Percentiles rank a stretch among this genome's conserved stretches.
Evolutionary conservation across 441 rosid genomes (phyloP).

Genomic region (Raphanus hybrid): DNA sequence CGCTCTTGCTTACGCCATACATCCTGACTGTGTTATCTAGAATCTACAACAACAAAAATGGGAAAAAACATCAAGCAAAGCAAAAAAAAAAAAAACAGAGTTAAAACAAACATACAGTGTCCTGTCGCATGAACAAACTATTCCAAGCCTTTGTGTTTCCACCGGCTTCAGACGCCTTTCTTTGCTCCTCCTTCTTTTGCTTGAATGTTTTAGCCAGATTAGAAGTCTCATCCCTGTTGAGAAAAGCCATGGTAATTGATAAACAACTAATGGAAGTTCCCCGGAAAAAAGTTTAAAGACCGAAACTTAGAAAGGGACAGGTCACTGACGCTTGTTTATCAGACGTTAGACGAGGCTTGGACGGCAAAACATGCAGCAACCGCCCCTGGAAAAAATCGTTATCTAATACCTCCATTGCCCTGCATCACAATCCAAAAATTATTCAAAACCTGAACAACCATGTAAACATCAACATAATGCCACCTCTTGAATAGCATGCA

Average conservation of each 20-base stretch:
- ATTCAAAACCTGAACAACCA: constrained; percentile 13
- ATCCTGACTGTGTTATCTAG: constrained; percentile 86
- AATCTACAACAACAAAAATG: constrained; percentile 49
- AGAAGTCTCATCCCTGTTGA: constrained; percentile 43
- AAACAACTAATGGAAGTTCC: constrained; percentile 18
- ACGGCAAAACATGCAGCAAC: constrained; percentile 81
- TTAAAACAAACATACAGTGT: constrained; percentile 63
- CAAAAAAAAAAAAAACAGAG: constrained; percentile 6
- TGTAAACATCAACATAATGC: constrained; percentile 16
- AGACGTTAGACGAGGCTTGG: constrained; percentile 55
- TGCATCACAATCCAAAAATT: constrained; percentile 45
- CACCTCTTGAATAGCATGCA: constrained; percentile 5
- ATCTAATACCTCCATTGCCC: constrained; percentile 83
- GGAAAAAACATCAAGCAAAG: constrained; percentile 24
- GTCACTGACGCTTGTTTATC: constrained; percentile 65
- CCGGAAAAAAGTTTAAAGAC: constrained; percentile 7
- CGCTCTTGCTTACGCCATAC: constrained; percentile 88
- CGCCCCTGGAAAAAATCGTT: constrained; percentile 88
- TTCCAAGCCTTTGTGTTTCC: constrained; percentile 95
- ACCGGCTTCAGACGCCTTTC: constrained; percentile 86
- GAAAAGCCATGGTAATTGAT: constrained; percentile 26
- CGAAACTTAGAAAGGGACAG: constrained; percentile 9
- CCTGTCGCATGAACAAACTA: constrained; percentile 87
- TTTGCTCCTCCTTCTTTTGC: constrained; percentile 77
- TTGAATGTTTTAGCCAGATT: constrained; percentile 69